These are phyloP conservation scores for Venturia pyrina DNA, from an alignment of 2,329 filamentous ascomycete genomes.

Conservation along the genomic window DNA sequence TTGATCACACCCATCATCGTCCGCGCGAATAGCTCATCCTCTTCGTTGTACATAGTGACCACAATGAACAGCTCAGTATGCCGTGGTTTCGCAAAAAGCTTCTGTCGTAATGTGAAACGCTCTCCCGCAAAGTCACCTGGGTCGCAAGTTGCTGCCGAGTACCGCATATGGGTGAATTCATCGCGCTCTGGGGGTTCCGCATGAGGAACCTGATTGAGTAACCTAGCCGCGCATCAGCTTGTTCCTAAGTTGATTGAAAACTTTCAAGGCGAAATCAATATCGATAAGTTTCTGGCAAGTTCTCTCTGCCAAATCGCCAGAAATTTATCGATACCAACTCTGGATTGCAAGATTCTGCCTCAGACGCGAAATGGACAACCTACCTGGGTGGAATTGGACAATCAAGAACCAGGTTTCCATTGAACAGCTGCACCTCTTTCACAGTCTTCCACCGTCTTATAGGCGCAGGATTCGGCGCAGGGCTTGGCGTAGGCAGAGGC, in stretches of 20 bases:
- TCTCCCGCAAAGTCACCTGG: conserved; percentile 78
- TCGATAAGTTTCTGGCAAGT: not conserved
- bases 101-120: conserved; percentile 85
- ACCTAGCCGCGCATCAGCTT: conserved; percentile 29
- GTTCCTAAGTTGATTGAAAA: not conserved
- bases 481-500: conserved; percentile 32
- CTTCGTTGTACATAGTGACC: conserved; percentile 98
- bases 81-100: conserved; percentile 80
- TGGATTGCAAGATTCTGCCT: not conserved
- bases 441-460: conserved; percentile 96
- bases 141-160: conserved; percentile 90
- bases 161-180: conserved; percentile 84
- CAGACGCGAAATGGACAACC: not conserved
- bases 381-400: conserved; percentile 73
- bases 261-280: too few species aligned
- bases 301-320: not conserved
- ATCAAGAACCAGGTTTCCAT: conserved; percentile 92
- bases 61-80: conserved; percentile 95
- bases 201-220: conserved; percentile 81
- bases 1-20: conserved; percentile 98
- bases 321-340: not conserved
- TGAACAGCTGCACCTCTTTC: conserved; percentile 94
- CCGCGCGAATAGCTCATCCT: conserved; percentile 88
- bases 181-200: conserved; percentile 68
- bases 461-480: conserved; percentile 42